These are phyloP conservation scores for Globisporangium carolinianum DNA, from an alignment of 352 stramenopile species.

Conservation along the genomic window DNA sequence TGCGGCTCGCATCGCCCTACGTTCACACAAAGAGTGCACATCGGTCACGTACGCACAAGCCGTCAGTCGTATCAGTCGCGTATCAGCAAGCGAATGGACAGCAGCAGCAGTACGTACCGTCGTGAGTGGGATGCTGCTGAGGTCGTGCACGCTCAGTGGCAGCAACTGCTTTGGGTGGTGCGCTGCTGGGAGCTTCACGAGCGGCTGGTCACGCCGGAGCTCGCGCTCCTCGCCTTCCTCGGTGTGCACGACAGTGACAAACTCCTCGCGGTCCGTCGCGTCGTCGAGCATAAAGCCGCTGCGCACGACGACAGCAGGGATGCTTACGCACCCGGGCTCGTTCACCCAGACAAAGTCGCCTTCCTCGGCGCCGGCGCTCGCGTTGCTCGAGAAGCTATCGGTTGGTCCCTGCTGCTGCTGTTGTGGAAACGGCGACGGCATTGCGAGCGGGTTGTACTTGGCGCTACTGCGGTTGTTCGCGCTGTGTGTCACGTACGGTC, in stretches of 20 bases:
- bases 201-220: slow-evolving; percentile 36
- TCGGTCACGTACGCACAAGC: no score
- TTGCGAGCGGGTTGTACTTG: slow-evolving; percentile 13
- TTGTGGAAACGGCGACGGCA: slow-evolving; percentile 5
- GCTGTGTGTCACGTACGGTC: background rate
- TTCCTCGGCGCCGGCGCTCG: slow-evolving; percentile 32
- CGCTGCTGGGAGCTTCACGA: slow-evolving; percentile 45
- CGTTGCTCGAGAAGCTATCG: slow-evolving; percentile 9
- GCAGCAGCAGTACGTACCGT: slow-evolving; percentile 20
- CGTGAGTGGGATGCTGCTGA: slow-evolving; percentile 64
- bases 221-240: slow-evolving; percentile 78
- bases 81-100: slow-evolving; percentile 1
- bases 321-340: slow-evolving; percentile 42
- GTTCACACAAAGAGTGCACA: background rate
- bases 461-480: slow-evolving; percentile 2
- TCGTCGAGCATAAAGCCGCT: slow-evolving; percentile 54
- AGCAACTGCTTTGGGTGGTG: slow-evolving; percentile 65
- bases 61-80: no score
- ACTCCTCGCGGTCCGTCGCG: slow-evolving; percentile 52
- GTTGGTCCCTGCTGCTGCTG: background rate
- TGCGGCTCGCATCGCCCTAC: slow-evolving; percentile 39
- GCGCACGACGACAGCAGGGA: slow-evolving; percentile 54
- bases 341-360: slow-evolving; percentile 64
- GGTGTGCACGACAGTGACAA: slow-evolving; percentile 72
- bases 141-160: slow-evolving; percentile 48